These are phyloP conservation scores for Asterochloris sp. DNA, from an alignment of 139 green algal species.

Conservation along the genomic window DNA sequence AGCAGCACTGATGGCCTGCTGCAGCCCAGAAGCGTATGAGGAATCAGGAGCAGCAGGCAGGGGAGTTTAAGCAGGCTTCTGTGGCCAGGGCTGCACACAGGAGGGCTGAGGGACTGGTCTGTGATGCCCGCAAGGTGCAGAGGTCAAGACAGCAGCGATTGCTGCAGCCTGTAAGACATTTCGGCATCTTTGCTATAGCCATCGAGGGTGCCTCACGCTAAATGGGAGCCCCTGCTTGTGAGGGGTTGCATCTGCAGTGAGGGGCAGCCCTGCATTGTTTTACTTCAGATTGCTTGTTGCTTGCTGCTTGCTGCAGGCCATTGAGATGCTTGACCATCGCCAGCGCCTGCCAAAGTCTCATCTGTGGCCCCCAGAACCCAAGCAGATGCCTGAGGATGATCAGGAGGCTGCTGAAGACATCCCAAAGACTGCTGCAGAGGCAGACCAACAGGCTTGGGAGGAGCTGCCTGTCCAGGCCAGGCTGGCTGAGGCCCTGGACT, in stretches of 20 bases:
- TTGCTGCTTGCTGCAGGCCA: constrained; percentile 11
- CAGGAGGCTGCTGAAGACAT: neutral
- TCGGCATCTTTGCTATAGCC: neutral
- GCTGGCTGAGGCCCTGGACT: constrained; percentile 22
- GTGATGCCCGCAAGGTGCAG: constrained; percentile 6
- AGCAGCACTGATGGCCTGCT: neutral
- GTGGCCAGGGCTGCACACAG: neutral
- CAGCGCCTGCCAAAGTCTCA: constrained; percentile 13
- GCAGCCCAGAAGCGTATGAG: constrained; percentile 6
- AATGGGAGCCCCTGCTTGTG: neutral
- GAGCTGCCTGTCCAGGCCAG: constrained; percentile 11
- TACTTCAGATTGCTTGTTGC: neutral
- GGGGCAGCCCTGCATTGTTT: neutral
- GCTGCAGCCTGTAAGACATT: neutral
- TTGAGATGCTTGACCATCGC: constrained; percentile 29
- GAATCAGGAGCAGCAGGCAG: constrained; percentile 14
- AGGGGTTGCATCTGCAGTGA: neutral
- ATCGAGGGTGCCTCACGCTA: constrained; percentile 6
- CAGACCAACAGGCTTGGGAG: constrained; percentile 12
- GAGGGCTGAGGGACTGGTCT: constrained; percentile 3
- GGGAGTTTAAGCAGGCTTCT: neutral
- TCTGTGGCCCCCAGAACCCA: constrained; percentile 19
- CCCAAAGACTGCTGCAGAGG: neutral
- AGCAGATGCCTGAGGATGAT: neutral
- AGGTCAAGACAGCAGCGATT: neutral